Percentiles rank a stretch among this genome's conserved stretches.
phyloP scores from a whole-genome alignment of 352 stramenopile species.

The Pythium monospermum region DNA sequence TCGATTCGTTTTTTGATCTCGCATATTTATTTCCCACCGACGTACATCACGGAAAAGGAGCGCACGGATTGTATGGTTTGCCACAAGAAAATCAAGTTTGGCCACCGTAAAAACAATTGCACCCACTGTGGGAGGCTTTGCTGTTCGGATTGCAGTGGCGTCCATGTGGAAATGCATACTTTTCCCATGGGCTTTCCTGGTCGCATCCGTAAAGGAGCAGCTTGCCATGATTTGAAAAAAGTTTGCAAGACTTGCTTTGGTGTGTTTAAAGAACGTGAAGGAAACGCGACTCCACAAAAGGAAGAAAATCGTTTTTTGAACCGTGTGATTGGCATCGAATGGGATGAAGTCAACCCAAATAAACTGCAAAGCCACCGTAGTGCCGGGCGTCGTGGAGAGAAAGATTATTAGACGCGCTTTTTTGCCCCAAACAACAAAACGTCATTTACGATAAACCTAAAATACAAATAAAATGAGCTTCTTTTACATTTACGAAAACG shows the following conservation, averaged over 20 bases:
- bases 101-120: slow-evolving; percentile 83
- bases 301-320: slow-evolving; percentile 65
- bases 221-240: slow-evolving; percentile 57
- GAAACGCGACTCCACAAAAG: slow-evolving; percentile 59
- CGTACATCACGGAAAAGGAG: slow-evolving; percentile 85
- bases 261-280: slow-evolving; percentile 82
- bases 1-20: slow-evolving; percentile 64
- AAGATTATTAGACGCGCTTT: slow-evolving; percentile 23
- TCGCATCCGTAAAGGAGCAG: slow-evolving; percentile 59
- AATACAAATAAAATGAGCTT: slow-evolving; percentile 4
- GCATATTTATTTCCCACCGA: slow-evolving; percentile 86
- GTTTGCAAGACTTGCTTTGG: slow-evolving; percentile 87
- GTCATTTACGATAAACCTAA: not conserved
- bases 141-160: slow-evolving; percentile 61
- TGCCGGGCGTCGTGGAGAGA: slow-evolving; percentile 58
- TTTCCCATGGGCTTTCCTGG: slow-evolving; percentile 84
- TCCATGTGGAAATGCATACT: slow-evolving; percentile 70
- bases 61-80: slow-evolving; percentile 81
- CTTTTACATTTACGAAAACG: too few species aligned
- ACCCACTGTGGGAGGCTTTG: slow-evolving; percentile 78
- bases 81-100: slow-evolving; percentile 84
- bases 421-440: not conserved
- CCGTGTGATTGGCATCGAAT: slow-evolving; percentile 82
- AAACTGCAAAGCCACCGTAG: slow-evolving; percentile 50
- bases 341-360: slow-evolving; percentile 88